Base-by-base conservation (phyloP, 257 asterid species). In the Scutellaria baicalensis region DNA sequence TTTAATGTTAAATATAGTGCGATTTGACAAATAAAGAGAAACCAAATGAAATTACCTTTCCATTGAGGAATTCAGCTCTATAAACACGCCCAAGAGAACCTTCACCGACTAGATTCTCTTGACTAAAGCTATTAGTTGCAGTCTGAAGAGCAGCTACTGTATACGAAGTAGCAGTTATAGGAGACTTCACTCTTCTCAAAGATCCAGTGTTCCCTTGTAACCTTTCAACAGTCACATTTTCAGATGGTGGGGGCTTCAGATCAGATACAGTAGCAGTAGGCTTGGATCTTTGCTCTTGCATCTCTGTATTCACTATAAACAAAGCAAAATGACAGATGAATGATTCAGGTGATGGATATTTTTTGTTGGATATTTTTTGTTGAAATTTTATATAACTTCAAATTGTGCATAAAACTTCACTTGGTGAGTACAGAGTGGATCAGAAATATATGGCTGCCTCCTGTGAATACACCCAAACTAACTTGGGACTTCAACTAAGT, bases 11-110 rank as follows among this genome's bases (percentile, higher is more conserved):
- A 42, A 66, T 39, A 44, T 16, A 14, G 21, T 12, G 10, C 23
- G 23, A 49, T 42, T 60, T 33, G 59, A 59, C 44, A 69, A 50
- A 21, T 39, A 66, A 74, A 66, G 64, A 20, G 40, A 52, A 45
- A 75, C 5, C 67, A 68, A 56, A 74, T 10, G 60, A 52, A 60
- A 48, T 79, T 83, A 94, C 99, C 98, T 94, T 94, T 48, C 95
- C 98, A 75, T 76, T 89, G 50, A 89, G 84, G 64, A 94, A 88
- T 42, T 88, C 97, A 58, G 97, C 99, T 75, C 84, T 84, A 69
- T 94, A 94, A 57, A 94, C 99, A 61, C 99, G 96, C 67, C 99
- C 99, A 48, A 88, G 89, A 38, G 99, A 91, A 44, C 99, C 99
- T 88, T 94, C 99, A 68, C 99, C 99, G 21, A 91, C 74, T 39